A percentile compares a stretch with the other conserved stretches of the same genome.
Conservation (phyloP, 2,329 filamentous ascomycete species). For the Albifimbria verrucaria region DNA sequence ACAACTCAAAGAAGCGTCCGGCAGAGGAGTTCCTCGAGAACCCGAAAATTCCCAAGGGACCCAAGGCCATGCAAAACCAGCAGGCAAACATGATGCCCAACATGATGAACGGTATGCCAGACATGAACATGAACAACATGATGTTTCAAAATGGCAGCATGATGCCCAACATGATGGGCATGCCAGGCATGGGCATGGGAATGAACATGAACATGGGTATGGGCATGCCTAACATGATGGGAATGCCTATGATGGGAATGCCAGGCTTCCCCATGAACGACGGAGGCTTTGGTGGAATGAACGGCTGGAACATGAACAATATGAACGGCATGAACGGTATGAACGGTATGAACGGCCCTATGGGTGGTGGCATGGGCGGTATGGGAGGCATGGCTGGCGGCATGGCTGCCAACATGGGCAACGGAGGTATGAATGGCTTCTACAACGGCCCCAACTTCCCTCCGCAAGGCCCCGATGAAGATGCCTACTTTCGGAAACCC, state of each 20-base stretch:
- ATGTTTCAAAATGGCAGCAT: constrained; percentile 33
- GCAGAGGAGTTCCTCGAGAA: constrained; percentile 70
- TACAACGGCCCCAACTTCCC: constrained; percentile 37
- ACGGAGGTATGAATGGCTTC: constrained; percentile 28
- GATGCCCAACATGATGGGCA: constrained; percentile 38
- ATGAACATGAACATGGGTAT: constrained; percentile 30
- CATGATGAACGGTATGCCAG: constrained; percentile 47
- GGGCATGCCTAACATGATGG: constrained; percentile 28
- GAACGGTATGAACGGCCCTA: constrained; percentile 22
- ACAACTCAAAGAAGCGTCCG: constrained; percentile 70
- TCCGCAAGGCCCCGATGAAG: constrained; percentile 64
- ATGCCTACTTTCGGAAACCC: constrained; percentile 92
- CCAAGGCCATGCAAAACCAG: constrained; percentile 61
- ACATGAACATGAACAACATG: constrained; percentile 35
- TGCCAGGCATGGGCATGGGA: constrained; percentile 29
- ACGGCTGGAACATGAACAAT: constrained; percentile 29
- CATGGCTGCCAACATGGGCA: constrained; percentile 23
- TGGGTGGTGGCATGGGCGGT: constrained; percentile 15
- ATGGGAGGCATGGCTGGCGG: constrained; percentile 15
- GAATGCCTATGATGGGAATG: constrained; percentile 20
- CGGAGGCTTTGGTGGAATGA: constrained; percentile 27
- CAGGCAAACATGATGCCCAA: constrained; percentile 41
- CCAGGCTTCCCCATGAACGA: constrained; percentile 20
- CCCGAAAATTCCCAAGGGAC: constrained; percentile 61
- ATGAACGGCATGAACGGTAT: constrained; percentile 30